Percentiles rank a stretch among this genome's conserved stretches.
These are phyloP conservation scores for Dipteronia sinensis DNA, from an alignment of 345 rosid species.

Conservation along the genomic window DNA sequence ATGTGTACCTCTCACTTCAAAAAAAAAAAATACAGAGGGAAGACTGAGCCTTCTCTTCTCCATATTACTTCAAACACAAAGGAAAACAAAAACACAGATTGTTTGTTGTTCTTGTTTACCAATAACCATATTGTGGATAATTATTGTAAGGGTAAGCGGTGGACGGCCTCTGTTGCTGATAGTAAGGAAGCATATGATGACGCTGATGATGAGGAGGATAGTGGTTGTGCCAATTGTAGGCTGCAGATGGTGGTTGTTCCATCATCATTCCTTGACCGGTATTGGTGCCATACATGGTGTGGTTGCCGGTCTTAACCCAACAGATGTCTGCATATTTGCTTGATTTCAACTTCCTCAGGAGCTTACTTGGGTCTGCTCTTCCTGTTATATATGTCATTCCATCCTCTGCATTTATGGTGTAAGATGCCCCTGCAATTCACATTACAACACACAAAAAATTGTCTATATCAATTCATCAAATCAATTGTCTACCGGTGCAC, in stretches of 20 bases:
- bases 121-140: not conserved
- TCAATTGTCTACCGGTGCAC: too few species aligned
- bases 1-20: too few species aligned
- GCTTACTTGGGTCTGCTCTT: slow-evolving; percentile 11
- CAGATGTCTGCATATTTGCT: slow-evolving; percentile 24
- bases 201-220: too few species aligned
- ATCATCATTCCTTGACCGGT: not conserved
- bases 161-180: too few species aligned
- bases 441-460: too few species aligned
- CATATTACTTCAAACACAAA: too few species aligned
- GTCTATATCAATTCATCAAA: too few species aligned
- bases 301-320: slow-evolving; percentile 28
- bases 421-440: slow-evolving; percentile 18
- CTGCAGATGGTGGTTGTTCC: not conserved
- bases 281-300: not conserved
- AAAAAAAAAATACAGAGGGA: too few species aligned
- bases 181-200: too few species aligned
- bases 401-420: slow-evolving; percentile 21
- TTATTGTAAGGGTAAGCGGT: not conserved
- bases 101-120: not conserved
- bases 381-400: slow-evolving; percentile 18
- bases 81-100: not conserved
- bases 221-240: too few species aligned
- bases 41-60: too few species aligned
- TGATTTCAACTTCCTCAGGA: slow-evolving; percentile 18